Evolutionary conservation across 2,329 filamentous ascomycete genomes (phyloP).

Genomic region (Exophiala dermatitidis): DNA sequence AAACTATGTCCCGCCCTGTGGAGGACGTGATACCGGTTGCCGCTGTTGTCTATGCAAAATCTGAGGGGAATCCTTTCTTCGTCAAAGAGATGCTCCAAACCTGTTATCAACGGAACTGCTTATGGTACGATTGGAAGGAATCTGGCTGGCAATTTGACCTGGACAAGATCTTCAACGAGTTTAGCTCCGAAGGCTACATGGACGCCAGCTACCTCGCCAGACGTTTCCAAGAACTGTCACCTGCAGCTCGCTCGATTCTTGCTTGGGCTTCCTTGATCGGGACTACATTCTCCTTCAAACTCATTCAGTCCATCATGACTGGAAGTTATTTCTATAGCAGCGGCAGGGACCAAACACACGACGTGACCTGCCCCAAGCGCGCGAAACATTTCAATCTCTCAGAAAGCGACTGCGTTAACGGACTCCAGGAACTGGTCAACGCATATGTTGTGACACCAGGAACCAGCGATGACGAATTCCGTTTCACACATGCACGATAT

Average conservation of each 20-base stretch:
- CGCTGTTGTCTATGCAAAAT: slow-evolving; percentile 81
- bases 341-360: slow-evolving; percentile 31
- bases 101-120: slow-evolving; percentile 76
- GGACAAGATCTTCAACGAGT: slow-evolving; percentile 78
- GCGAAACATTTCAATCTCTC: slow-evolving; percentile 50
- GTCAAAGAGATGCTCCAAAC: slow-evolving; percentile 84
- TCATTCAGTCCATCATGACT: slow-evolving; percentile 69
- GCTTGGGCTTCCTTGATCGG: slow-evolving; percentile 82
- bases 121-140: slow-evolving; percentile 83
- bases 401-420: slow-evolving; percentile 63
- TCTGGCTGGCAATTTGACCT: slow-evolving; percentile 79
- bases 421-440: slow-evolving; percentile 73
- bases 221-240: slow-evolving; percentile 67
- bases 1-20: slow-evolving; percentile 66
- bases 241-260: slow-evolving; percentile 67
- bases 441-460: slow-evolving; percentile 74
- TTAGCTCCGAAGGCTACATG: slow-evolving; percentile 72
- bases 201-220: slow-evolving; percentile 76
- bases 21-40: slow-evolving; percentile 71
- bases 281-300: slow-evolving; percentile 71
- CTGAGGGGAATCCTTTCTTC: slow-evolving; percentile 81
- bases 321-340: slow-evolving; percentile 60
- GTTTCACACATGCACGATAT: slow-evolving; percentile 83
- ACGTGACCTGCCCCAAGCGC: slow-evolving; percentile 35
- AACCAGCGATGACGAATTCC: slow-evolving; percentile 78